A percentile compares a stretch with the other conserved stretches of the same genome.
These are phyloP conservation scores for Salix brachista DNA, from an alignment of 345 rosid genomes.

Conservation along the genomic window DNA sequence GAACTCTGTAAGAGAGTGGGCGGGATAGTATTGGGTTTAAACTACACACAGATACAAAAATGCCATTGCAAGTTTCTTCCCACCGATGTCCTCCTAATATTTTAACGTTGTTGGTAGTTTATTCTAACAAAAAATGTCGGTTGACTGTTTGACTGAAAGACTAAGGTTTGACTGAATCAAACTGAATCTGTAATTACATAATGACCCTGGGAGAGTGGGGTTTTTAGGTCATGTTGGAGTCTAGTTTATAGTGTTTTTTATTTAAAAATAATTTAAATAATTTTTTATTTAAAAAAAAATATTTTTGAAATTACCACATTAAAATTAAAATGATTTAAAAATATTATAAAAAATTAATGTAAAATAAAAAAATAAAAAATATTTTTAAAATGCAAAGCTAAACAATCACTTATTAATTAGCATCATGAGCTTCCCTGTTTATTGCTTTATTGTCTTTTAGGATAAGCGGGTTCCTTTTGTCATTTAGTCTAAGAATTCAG, in stretches of 20 bases:
- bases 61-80: background rate
- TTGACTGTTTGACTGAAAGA: background rate
- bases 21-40: background rate
- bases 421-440: background rate
- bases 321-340: too few species aligned
- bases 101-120: background rate
- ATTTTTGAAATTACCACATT: too few species aligned
- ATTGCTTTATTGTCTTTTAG: background rate
- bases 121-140: background rate
- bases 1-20: background rate
- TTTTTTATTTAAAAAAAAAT: too few species aligned
- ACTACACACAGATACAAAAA: background rate
- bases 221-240: too few species aligned
- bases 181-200: background rate
- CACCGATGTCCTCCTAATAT: background rate
- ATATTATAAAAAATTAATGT: too few species aligned
- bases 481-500: background rate
- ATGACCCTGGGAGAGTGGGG: too few species aligned
- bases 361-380: too few species aligned
- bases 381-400: too few species aligned
- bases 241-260: too few species aligned
- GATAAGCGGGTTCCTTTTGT: background rate
- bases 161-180: background rate
- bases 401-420: too few species aligned
- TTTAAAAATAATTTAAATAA: too few species aligned